Evolutionary conservation across 2,329 filamentous ascomycete species (phyloP), one percentile per base, ranked within the genome.

Genomic region (Bimuria novae-zelandiae): DNA sequence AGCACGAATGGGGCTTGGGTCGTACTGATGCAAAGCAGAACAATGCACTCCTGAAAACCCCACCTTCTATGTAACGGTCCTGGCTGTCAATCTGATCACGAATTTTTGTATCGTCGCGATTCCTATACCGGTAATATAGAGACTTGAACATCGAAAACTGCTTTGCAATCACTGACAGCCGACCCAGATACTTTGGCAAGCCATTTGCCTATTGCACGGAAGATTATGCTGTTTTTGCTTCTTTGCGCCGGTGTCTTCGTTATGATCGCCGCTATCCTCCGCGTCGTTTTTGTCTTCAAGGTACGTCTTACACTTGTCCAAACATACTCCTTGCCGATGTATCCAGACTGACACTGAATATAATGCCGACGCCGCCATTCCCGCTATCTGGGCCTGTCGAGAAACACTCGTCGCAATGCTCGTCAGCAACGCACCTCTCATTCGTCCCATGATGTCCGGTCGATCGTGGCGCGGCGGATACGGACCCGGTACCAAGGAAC

Each of bases 351-450:
- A 27, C 25, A 49, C 14, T 46, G 53, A 49, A 53, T 54, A 52
- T 56, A 57, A 27, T 25, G 56, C 36, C 4, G 36, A 39, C 19
- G 36, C 36, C 19, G 36, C 36, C 23, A 60, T 51, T 22, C 56
- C 59, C 11, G 73, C 74, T 0, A 65, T 76, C 17, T 76, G 75
- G 75, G 75, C 72, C 3, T 68, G 72, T 22, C 69, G 73, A 11
- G 73, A 76, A 53, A 72, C 74, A 48, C 65, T 72, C n/a, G 68
- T 76, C 7, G 72, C 70, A 3, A 69, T 76, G 33, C 63, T 75
- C 1, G 70, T 75, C 2, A 71, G 70, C 4, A 70, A 76, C 39
- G 68, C 72, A 0, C 72, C 74, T 2, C 71, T 76, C 59, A 59
- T 75, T 0, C 61, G 63, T 1, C 71, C 73, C 17, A 21, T 63